phyloP scores from a whole-genome alignment of 495 filamentous ascomycete species.

The Cercophora sp. region DNA sequence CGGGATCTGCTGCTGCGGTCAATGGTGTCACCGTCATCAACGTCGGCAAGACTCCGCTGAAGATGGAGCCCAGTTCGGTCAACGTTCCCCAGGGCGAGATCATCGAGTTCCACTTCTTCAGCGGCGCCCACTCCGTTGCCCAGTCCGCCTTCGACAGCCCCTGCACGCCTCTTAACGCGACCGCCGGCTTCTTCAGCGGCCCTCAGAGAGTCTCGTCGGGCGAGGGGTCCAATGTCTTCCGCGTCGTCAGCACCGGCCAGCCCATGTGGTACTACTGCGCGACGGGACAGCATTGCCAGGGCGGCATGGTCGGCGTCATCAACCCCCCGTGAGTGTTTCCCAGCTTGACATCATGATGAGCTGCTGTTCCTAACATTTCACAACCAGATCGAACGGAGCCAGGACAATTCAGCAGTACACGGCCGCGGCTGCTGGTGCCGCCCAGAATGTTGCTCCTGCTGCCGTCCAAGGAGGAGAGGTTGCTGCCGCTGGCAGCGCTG shows the following conservation, averaged over 20 bases:
- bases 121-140: constrained; percentile 9
- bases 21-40: constrained; percentile 3
- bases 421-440: background rate
- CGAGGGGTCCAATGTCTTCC: constrained; percentile 5
- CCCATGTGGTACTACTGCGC: constrained; percentile 26
- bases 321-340: constrained; percentile 15
- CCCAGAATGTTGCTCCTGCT: constrained; percentile 1
- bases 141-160: constrained; percentile 13
- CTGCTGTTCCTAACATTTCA: background rate
- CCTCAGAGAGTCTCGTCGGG: background rate
- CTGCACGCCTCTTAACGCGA: constrained; percentile 4
- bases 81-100: constrained; percentile 4
- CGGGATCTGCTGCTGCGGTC: background rate
- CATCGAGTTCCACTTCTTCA: constrained; percentile 13
- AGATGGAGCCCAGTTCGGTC: constrained; percentile 8
- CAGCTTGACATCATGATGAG: too few relatives aligned
- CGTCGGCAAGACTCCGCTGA: constrained; percentile 1
- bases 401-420: constrained; percentile 1
- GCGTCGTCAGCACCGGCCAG: constrained; percentile 11
- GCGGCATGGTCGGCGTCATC: constrained; percentile 20
- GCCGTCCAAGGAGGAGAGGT: constrained; percentile 1
- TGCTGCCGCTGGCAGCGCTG: background rate
- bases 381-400: background rate
- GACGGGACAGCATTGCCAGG: constrained; percentile 17
- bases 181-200: constrained; percentile 6